Percentiles rank a stretch among this genome's conserved stretches.
These are phyloP conservation scores for Trichoderma koningiopsis DNA, from an alignment of 2,329 filamentous ascomycete species.

Conservation along the genomic window DNA sequence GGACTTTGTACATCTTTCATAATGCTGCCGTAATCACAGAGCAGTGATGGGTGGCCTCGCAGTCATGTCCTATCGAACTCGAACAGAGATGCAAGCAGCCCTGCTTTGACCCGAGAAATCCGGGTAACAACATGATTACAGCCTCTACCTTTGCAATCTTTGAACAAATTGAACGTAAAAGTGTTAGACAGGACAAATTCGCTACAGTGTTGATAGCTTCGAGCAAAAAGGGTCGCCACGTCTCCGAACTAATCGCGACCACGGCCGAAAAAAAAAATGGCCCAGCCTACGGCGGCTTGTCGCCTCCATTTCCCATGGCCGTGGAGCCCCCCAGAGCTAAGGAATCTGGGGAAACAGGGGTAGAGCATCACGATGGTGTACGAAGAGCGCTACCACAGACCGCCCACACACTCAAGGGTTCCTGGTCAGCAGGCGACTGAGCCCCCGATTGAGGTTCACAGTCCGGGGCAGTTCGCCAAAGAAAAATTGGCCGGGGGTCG, in stretches of 20 bases:
- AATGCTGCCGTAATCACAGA: background rate
- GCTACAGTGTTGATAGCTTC: background rate
- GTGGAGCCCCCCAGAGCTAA: conserved; percentile 13
- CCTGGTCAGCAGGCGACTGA: conserved; percentile 33
- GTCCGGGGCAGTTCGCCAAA: conserved; percentile 22
- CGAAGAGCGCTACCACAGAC: conserved; percentile 32
- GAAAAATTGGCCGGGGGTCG: conserved; percentile 6
- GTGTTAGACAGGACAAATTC: background rate
- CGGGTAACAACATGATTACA: background rate
- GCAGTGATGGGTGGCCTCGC: conserved; percentile 6
- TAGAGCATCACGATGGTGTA: conserved; percentile 34
- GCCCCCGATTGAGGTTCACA: conserved; percentile 30
- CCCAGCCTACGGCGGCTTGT: background rate
- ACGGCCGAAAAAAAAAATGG: background rate
- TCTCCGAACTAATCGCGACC: background rate
- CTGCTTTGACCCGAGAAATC: background rate
- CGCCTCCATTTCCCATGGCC: conserved; percentile 7
- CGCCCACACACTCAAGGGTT: conserved; percentile 30
- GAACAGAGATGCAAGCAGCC: background rate
- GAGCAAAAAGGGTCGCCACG: background rate
- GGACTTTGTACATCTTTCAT: background rate
- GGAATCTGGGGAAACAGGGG: conserved; percentile 43
- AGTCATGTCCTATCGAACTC: background rate
- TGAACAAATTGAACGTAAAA: background rate
- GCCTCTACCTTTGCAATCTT: background rate